Conservation (phyloP, 495 filamentous ascomycete genomes). For the Aspergillus coremiiformis region DNA sequence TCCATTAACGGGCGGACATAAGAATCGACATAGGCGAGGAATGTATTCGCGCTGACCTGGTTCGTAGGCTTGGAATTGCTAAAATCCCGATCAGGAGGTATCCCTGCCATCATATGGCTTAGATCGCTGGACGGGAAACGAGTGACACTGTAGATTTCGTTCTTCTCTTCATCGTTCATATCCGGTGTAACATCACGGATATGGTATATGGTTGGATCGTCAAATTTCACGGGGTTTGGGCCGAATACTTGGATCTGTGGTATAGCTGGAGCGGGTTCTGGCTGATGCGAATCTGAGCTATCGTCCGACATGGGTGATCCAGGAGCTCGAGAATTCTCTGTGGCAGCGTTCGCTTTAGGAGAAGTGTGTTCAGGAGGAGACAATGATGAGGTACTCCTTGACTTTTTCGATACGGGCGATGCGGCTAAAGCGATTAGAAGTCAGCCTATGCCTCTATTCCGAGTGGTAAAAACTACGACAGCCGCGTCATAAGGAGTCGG, state of each 20-base stretch:
- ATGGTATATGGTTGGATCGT: slow-evolving; percentile 91
- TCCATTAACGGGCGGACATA: slow-evolving; percentile 87
- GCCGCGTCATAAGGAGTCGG: no score
- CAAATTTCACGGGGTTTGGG: slow-evolving; percentile 81
- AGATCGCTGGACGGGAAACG: slow-evolving; percentile 75
- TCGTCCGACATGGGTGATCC: slow-evolving; percentile 50
- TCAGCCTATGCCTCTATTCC: background rate
- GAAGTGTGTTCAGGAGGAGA: slow-evolving; percentile 49
- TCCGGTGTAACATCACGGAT: slow-evolving; percentile 65
- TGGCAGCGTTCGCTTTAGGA: slow-evolving; percentile 41
- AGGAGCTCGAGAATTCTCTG: slow-evolving; percentile 35
- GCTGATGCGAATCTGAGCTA: slow-evolving; percentile 64
- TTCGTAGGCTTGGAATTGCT: slow-evolving; percentile 88
- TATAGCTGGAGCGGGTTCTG: slow-evolving; percentile 65
- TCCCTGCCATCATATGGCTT: slow-evolving; percentile 74
- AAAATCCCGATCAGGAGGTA: slow-evolving; percentile 87
- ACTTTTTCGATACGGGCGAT: slow-evolving; percentile 42
- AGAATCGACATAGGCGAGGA: slow-evolving; percentile 79
- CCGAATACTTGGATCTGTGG: slow-evolving; percentile 79
- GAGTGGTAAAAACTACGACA: background rate
- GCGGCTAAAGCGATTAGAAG: slow-evolving; percentile 20
- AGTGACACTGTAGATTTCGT: slow-evolving; percentile 79
- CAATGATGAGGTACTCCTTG: slow-evolving; percentile 46
- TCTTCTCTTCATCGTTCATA: slow-evolving; percentile 75
- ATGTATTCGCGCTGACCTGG: slow-evolving; percentile 86